phyloP scores from a whole-genome alignment of 441 rosid genomes.

The Arabidopsis hybrid region DNA sequence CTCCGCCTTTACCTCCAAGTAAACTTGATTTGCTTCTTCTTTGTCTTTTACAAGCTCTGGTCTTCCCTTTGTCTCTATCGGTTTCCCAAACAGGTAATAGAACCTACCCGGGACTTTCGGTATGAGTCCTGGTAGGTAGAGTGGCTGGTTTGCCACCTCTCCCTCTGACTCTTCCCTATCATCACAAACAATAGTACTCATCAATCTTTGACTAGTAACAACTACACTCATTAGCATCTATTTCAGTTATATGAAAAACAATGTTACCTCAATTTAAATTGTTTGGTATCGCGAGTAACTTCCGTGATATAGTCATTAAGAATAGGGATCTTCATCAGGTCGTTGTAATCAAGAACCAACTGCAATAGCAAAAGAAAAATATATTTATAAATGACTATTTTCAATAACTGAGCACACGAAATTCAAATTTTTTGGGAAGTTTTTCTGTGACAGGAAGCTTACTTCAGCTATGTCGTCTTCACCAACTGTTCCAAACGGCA shows the following conservation, averaged over 20 bases:
- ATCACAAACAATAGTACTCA: constrained; percentile 29
- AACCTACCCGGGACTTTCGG: constrained; percentile 82
- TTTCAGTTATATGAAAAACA: constrained; percentile 2
- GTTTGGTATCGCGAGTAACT: background rate
- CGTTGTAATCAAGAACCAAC: constrained; percentile 78
- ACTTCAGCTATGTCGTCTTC: constrained; percentile 88
- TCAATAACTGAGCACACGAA: constrained; percentile 8
- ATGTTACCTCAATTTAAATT: constrained; percentile 57
- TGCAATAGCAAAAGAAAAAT: constrained; percentile 44
- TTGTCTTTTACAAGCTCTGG: constrained; percentile 59
- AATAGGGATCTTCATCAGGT: constrained; percentile 72
- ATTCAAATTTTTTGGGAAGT: background rate
- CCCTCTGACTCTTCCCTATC: constrained; percentile 63
- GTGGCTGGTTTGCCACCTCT: constrained; percentile 64
- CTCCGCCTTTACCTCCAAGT: constrained; percentile 71
- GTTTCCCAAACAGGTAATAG: constrained; percentile 84
- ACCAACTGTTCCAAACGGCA: constrained; percentile 90
- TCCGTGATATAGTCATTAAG: constrained; percentile 57
- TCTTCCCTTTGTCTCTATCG: constrained; percentile 69
- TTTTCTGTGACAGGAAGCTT: constrained; percentile 43
- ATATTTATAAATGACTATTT: background rate
- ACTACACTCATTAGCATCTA: background rate
- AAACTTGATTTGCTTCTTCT: constrained; percentile 61
- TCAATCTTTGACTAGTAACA: constrained; percentile 6
- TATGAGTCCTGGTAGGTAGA: constrained; percentile 63